A percentile compares a stretch with the other conserved stretches of the same genome.
Conservation (phyloP, 2,329 filamentous ascomycete genomes). For the Fusarium verrucosum region DNA sequence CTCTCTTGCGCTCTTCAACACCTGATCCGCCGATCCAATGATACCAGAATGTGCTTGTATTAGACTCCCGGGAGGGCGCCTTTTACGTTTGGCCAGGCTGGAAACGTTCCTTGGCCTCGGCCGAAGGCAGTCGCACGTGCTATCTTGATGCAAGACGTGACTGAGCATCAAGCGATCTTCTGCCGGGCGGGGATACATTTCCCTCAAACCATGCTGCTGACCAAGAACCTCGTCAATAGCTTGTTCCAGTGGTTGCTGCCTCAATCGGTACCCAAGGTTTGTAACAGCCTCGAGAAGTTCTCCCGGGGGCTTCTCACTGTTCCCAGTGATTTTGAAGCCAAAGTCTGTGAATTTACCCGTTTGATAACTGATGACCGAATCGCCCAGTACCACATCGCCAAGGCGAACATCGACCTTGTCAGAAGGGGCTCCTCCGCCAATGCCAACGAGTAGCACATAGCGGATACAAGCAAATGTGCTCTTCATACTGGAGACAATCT, state of each 20-base stretch:
- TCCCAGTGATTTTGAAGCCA: background rate
- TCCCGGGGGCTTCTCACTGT: background rate
- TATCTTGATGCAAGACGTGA: background rate
- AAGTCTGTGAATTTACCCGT: background rate
- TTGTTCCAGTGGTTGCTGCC: background rate
- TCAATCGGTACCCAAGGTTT: background rate
- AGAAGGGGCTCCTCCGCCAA: background rate
- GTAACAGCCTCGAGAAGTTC: background rate
- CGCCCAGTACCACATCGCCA: background rate
- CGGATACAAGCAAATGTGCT: background rate
- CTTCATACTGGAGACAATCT: background rate
- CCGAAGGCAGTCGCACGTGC: background rate
- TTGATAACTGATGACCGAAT: background rate
- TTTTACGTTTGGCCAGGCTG: background rate
- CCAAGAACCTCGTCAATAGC: background rate
- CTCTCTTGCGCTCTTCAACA: background rate
- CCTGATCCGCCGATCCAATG: background rate
- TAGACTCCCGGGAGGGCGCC: background rate
- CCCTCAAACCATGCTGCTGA: background rate
- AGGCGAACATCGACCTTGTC: background rate
- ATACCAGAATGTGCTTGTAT: background rate
- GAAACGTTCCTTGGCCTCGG: background rate
- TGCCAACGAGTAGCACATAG: background rate
- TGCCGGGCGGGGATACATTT: background rate
- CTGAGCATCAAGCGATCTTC: background rate